Evolutionary conservation across 192 early-diverging fungal species (phyloP), one percentile per base, ranked within the genome.

Genomic region (Backusella westeae): DNA sequence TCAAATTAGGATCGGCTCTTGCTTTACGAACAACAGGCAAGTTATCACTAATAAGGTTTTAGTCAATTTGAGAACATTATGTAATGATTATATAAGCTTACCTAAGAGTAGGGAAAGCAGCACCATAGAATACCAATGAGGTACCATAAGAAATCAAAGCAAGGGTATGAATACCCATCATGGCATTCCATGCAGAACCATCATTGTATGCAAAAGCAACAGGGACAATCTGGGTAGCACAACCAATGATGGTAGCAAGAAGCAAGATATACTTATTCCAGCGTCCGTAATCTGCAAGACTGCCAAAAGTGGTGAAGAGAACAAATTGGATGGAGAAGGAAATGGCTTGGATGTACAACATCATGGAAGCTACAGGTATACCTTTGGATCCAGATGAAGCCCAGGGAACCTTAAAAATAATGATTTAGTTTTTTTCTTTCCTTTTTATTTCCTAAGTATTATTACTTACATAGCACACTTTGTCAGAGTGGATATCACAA

Each of bases 261-360:
- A 82, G 38, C 34, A 82, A 29, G 21, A 82, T 79, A 34, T 82
- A 67, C 19, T 69, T 56, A 41, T 78, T 82, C 74, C 72, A 77
- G 23, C 72, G 21, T 15, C 77, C 81, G 44, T 78, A 82, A 79
- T 78, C 81, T 36, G 75, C 77, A n/a, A 83, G 49, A 71, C 71
- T 71, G 32, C 82, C 82, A 74, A 83, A 83, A 0, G 78, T 77
- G 0, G 78, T 79, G 69, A 79, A 83, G 12, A 83, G 63, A 0
- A 77, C 6, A 46, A 83, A 83, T 63, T 83, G 82, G 7, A 79
- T 59, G 1, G 78, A 78, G 56, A 83, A 83, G n/a, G 78, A 53
- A 29, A 83, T 83, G 17, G 82, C 82, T 29, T 83, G 82, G 19
- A 83, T 34, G 26, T 83, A 83, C 2, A 83, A 56, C 38, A 68